Conservation (phyloP, 352 stramenopile genomes). For the Thalassiosira livingstoniorum region DNA sequence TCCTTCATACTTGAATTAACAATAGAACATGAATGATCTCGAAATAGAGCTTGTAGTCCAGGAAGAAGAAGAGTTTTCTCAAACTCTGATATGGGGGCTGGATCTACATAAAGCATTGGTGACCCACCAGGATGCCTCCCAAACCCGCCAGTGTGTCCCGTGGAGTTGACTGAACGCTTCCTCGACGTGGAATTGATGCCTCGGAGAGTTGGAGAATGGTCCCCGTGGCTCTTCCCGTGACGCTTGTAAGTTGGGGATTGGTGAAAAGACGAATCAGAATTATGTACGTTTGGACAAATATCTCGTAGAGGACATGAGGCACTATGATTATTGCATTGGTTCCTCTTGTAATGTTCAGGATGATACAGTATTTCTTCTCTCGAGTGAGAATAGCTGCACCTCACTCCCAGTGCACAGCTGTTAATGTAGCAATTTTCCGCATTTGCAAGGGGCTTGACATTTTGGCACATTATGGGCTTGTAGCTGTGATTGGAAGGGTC, state of each 20-base stretch:
- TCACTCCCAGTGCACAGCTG: slow-evolving; percentile 67
- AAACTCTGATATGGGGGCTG: slow-evolving; percentile 77
- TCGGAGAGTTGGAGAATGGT: slow-evolving; percentile 29
- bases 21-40: slow-evolving; percentile 52
- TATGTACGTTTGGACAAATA: slow-evolving; percentile 76
- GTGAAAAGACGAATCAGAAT: slow-evolving; percentile 18
- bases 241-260: slow-evolving; percentile 24
- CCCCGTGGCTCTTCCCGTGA: slow-evolving; percentile 43
- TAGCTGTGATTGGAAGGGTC: slow-evolving; percentile 73
- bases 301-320: slow-evolving; percentile 66
- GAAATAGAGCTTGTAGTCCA: slow-evolving; percentile 78
- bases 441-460: slow-evolving; percentile 54
- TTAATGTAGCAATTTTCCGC: slow-evolving; percentile 74
- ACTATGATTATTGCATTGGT: slow-evolving; percentile 57
- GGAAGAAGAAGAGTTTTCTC: slow-evolving; percentile 74
- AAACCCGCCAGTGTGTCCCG: slow-evolving; percentile 24
- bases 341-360: slow-evolving; percentile 74
- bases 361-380: slow-evolving; percentile 84
- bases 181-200: slow-evolving; percentile 10
- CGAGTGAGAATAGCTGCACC: slow-evolving; percentile 78
- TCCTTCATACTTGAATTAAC: slow-evolving; percentile 35
- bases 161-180: not conserved
- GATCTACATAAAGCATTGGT: slow-evolving; percentile 81
- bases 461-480: slow-evolving; percentile 72
- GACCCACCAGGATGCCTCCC: slow-evolving; percentile 50